A percentile compares a stretch with the other conserved stretches of the same genome.
Conservation (phyloP, 768 basidiomycete species). For the Lactifluus piperatus region DNA sequence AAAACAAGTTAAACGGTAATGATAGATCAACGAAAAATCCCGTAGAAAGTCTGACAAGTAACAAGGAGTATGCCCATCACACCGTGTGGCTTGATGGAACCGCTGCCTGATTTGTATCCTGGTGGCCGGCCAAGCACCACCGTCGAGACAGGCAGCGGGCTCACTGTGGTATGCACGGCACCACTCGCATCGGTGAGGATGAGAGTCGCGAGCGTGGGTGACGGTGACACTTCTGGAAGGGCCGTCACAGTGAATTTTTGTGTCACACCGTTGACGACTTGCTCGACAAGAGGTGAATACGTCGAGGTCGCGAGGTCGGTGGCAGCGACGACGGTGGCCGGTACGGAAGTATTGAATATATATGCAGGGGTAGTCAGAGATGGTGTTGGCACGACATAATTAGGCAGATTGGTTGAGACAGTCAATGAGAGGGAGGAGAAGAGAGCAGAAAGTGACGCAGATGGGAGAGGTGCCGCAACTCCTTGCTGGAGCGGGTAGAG, state of each 20-base stretch:
- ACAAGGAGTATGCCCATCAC: background rate
- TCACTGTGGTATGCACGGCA: slow-evolving; percentile 43
- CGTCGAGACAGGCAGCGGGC: slow-evolving; percentile 36
- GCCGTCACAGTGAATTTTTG: slow-evolving; percentile 39
- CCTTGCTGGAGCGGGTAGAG: slow-evolving; percentile 44
- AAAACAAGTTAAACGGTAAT: background rate
- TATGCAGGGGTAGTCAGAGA: slow-evolving; percentile 55
- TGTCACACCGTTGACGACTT: slow-evolving; percentile 14
- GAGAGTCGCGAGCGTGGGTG: slow-evolving; percentile 45
- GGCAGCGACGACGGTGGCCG: slow-evolving; percentile 34
- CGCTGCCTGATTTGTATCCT: slow-evolving; percentile 28
- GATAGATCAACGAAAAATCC: slow-evolving; percentile 4
- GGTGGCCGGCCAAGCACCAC: slow-evolving; percentile 58
- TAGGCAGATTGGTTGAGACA: slow-evolving; percentile 60
- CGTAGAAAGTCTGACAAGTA: background rate
- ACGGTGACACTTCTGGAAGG: slow-evolving; percentile 47
- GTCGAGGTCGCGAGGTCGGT: slow-evolving; percentile 66
- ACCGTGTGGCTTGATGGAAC: background rate
- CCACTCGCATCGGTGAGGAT: slow-evolving; percentile 50
- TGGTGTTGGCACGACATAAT: slow-evolving; percentile 59
- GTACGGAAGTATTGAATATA: slow-evolving; percentile 57
- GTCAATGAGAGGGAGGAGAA: slow-evolving; percentile 57
- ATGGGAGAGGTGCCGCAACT: slow-evolving; percentile 35
- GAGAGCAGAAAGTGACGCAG: slow-evolving; percentile 38
- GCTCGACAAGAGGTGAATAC: slow-evolving; percentile 46